phyloP scores from a whole-genome alignment of 1,284 basidiomycete species.

The Microbotryum scabiosae region DNA sequence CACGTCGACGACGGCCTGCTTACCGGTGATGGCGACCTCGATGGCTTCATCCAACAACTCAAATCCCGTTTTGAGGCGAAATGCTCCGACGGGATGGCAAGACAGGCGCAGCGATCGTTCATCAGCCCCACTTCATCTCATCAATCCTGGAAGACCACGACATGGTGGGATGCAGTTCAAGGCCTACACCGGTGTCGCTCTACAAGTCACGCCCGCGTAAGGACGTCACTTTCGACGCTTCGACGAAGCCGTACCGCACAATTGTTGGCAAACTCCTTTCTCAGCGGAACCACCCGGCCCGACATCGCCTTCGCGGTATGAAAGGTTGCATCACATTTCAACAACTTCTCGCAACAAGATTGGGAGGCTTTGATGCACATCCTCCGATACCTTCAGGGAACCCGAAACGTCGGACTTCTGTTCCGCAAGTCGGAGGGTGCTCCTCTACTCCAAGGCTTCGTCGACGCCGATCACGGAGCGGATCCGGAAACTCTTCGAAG shows the following conservation, averaged over 20 bases:
- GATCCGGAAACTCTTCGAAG: constrained; percentile 37
- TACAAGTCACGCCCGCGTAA: constrained; percentile 13
- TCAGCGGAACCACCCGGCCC: constrained; percentile 41
- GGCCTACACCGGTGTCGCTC: constrained; percentile 1
- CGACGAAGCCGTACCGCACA: constrained; percentile 32
- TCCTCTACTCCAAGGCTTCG: constrained; percentile 39
- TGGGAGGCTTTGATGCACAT: constrained; percentile 43
- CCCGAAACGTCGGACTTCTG: constrained; percentile 36
- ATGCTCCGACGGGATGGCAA: background rate
- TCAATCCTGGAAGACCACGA: constrained; percentile 39
- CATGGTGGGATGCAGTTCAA: constrained; percentile 32
- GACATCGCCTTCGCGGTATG: constrained; percentile 45
- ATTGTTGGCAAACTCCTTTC: constrained; percentile 44
- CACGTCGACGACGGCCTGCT: constrained; percentile 1
- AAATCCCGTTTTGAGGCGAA: background rate
- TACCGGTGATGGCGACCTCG: background rate
- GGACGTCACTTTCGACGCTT: background rate
- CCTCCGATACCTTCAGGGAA: constrained; percentile 50
- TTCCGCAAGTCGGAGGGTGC: constrained; percentile 11
- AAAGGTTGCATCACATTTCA: constrained; percentile 38
- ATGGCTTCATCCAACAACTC: background rate
- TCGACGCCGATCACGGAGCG: constrained; percentile 45
- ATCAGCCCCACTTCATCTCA: constrained; percentile 42
- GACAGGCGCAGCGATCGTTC: constrained; percentile 28
- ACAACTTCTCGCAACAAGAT: constrained; percentile 37